Base-by-base conservation (phyloP, 805 yeast genomes). In the Myxozyma vanderwaltii region DNA sequence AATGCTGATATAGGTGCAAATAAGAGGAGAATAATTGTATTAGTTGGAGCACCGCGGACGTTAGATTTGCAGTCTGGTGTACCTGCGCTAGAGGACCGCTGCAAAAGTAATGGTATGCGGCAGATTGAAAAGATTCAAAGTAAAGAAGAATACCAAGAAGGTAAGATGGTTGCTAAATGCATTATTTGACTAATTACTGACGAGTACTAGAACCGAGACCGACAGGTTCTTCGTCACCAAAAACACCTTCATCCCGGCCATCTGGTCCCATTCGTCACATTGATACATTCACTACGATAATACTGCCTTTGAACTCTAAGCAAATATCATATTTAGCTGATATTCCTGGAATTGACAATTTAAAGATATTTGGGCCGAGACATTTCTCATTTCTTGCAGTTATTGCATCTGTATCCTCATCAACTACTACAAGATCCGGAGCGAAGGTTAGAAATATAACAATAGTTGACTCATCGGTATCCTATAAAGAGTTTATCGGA, bases 381-480 rank as follows among this genome's bases (percentile, higher is more conserved):
- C 39, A 51, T 31, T 38, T 56, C 31, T 56, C 53, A 12, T 56
- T 56, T 29, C n/a, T 56, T 7, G 56, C 44, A 3, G 55, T 51
- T n/a, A 45, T 56, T 26, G 23, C 45, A 21, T 44, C 52, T 3
- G 36, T 56, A 1, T 56, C 59, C 13, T 23, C 24, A 4, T 43
- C 36, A 13, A 36, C 39, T 23, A 6, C 3, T 17, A 39, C 55
- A 19, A 43, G 44, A 19, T 49, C 54, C 8, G 55, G 47, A 7
- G 15, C 44, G 0, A 23, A 15, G 15, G 23, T 56, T 46, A 45
- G 33, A 19, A 26, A 39, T 23, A 19, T 56, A 38, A 36, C 51
- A 17, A 51, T 56, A 13, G 59, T 56, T 39, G 59, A 56, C 27
- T 35, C 55, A 13, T 56, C 59, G 12, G 46, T 56, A 7, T 29